Evolutionary conservation across 768 basidiomycete species (phyloP).

Genomic region (Suillus plorans): DNA sequence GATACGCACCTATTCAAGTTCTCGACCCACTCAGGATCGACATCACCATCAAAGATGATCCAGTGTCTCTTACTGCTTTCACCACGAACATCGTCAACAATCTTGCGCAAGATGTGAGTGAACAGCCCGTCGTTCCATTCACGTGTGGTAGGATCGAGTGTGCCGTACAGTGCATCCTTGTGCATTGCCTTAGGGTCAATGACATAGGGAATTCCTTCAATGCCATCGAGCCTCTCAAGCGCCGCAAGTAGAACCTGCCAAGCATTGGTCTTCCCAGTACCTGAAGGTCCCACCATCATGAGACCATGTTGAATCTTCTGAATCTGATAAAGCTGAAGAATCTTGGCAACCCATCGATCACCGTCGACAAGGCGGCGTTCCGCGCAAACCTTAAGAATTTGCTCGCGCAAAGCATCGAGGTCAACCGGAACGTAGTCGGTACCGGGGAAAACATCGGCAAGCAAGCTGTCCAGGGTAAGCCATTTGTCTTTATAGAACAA

Average conservation of each 20-base stretch:
- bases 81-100: slow-evolving; percentile 97
- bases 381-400: slow-evolving; percentile 83
- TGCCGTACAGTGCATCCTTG: slow-evolving; percentile 97
- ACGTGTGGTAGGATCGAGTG: slow-evolving; percentile 92
- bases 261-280: slow-evolving; percentile 94
- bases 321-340: slow-evolving; percentile 96
- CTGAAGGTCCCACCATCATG: slow-evolving; percentile 99
- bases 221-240: slow-evolving; percentile 85
- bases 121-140: slow-evolving; percentile 99
- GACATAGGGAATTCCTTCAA: slow-evolving; percentile 92
- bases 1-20: slow-evolving; percentile 89
- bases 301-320: slow-evolving; percentile 99
- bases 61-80: slow-evolving; percentile 96
- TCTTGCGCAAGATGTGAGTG: slow-evolving; percentile 96
- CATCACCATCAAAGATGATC: slow-evolving; percentile 99
- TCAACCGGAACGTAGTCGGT: slow-evolving; percentile 90
- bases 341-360: slow-evolving; percentile 92
- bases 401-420: slow-evolving; percentile 77
- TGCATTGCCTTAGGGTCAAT: slow-evolving; percentile 99
- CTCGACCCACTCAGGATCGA: slow-evolving; percentile 99
- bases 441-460: slow-evolving; percentile 97
- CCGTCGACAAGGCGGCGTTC: slow-evolving; percentile 86
- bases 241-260: slow-evolving; percentile 94
- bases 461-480: slow-evolving; percentile 51
- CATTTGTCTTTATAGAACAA: background rate